Conservation (phyloP, 108 stramenopile species). For the Nitzschia sp. region DNA sequence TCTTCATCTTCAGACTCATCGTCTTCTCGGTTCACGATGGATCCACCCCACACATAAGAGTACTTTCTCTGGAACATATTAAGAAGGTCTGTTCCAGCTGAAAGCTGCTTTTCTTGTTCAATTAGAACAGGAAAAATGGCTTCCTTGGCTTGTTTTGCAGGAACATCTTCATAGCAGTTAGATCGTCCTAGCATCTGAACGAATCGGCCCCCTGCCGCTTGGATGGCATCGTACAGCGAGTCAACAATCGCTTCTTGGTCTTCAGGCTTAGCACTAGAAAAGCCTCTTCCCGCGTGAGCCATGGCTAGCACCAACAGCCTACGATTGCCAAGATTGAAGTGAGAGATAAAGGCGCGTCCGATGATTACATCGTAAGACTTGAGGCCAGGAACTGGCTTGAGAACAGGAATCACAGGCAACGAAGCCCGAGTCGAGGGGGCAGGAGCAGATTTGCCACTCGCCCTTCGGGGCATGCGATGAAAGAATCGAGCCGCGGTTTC, state of each 20-base stretch:
- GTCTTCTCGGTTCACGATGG: neutral
- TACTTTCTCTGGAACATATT: slow-evolving; percentile 1
- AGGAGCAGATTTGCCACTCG: no score
- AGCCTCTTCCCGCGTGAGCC: neutral
- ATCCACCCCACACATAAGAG: neutral
- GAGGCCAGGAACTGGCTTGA: slow-evolving; percentile 2
- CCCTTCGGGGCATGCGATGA: neutral
- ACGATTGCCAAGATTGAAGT: slow-evolving; percentile 8
- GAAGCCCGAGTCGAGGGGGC: neutral
- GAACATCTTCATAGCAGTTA: neutral
- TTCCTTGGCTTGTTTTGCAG: neutral
- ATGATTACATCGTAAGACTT: slow-evolving; percentile 13
- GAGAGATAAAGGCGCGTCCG: slow-evolving; percentile 8
- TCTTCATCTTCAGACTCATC: neutral
- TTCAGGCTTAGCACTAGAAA: neutral
- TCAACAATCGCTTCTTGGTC: neutral
- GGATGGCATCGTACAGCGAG: slow-evolving; percentile 2
- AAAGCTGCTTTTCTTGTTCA: neutral
- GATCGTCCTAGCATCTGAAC: neutral
- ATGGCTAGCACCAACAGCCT: slow-evolving; percentile 9
- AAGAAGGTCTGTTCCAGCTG: neutral
- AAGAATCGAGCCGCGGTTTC: neutral
- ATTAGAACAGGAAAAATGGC: neutral
- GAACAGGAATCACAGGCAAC: neutral
- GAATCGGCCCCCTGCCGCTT: slow-evolving; percentile 4